phyloP scores from a whole-genome alignment of 1,284 basidiomycete genomes.

The Boletellus dicymbophilus region DNA sequence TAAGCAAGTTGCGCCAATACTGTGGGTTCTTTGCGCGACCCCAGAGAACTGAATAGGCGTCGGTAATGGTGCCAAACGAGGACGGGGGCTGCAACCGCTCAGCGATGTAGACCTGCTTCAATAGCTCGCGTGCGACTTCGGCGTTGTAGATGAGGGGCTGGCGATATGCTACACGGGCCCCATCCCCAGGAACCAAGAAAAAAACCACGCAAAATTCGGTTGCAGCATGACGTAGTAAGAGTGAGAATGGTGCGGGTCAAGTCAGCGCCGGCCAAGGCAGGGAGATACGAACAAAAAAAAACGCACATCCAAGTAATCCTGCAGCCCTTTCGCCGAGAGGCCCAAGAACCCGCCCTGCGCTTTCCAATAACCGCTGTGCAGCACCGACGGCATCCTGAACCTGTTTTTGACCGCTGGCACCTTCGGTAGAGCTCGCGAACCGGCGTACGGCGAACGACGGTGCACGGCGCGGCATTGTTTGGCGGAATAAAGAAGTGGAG shows the following conservation, averaged over 20 bases:
- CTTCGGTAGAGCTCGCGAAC: constrained; percentile 22
- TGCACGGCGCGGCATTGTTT: constrained; percentile 15
- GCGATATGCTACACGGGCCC: constrained; percentile 68
- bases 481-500: constrained; percentile 24
- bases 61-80: constrained; percentile 60
- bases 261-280: background rate
- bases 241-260: too few species aligned
- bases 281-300: background rate
- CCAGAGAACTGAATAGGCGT: constrained; percentile 78
- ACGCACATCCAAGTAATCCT: constrained; percentile 67
- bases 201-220: too few species aligned
- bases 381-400: constrained; percentile 63
- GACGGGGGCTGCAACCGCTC: constrained; percentile 87
- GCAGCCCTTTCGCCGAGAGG: constrained; percentile 62
- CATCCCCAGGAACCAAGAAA: too few species aligned
- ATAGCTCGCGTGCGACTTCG: constrained; percentile 79
- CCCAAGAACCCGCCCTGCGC: constrained; percentile 55
- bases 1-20: constrained; percentile 72
- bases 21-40: constrained; percentile 60
- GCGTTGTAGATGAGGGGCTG: constrained; percentile 86
- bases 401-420: constrained; percentile 59
- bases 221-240: too few species aligned
- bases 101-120: constrained; percentile 89
- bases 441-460: constrained; percentile 21
- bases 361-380: constrained; percentile 59